Evolutionary conservation across 257 asterid genomes (phyloP).

Genomic region (Solanum corneliomulleri): DNA sequence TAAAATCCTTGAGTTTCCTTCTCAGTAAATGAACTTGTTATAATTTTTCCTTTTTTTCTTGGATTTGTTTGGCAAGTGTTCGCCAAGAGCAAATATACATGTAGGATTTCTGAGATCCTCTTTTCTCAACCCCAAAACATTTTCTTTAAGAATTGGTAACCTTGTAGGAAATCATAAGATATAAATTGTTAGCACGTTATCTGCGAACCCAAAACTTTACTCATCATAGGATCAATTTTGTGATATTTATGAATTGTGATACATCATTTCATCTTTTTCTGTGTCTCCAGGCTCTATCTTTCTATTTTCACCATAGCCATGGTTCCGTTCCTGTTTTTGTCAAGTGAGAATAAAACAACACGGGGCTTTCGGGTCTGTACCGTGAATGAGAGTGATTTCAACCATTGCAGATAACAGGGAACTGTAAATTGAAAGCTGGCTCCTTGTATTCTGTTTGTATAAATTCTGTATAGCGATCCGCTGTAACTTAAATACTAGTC

Average conservation of each 20-base stretch:
- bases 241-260: neutral
- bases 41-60: neutral
- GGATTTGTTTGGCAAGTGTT: neutral
- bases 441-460: neutral
- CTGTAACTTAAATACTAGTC: neutral
- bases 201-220: neutral
- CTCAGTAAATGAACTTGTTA: neutral
- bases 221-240: neutral
- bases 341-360: neutral
- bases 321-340: neutral
- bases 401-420: neutral
- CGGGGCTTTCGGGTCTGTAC: neutral
- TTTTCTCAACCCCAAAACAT: neutral
- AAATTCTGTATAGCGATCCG: neutral
- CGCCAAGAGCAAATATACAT: neutral
- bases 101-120: neutral
- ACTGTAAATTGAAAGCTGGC: neutral
- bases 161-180: neutral
- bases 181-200: neutral
- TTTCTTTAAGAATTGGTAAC: neutral
- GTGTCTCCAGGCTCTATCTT: neutral
- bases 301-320: neutral
- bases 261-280: neutral
- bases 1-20: neutral
- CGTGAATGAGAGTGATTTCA: neutral